Evolutionary conservation across 2,329 filamentous ascomycete species (phyloP).

Genomic region (Penicillium sp.): DNA sequence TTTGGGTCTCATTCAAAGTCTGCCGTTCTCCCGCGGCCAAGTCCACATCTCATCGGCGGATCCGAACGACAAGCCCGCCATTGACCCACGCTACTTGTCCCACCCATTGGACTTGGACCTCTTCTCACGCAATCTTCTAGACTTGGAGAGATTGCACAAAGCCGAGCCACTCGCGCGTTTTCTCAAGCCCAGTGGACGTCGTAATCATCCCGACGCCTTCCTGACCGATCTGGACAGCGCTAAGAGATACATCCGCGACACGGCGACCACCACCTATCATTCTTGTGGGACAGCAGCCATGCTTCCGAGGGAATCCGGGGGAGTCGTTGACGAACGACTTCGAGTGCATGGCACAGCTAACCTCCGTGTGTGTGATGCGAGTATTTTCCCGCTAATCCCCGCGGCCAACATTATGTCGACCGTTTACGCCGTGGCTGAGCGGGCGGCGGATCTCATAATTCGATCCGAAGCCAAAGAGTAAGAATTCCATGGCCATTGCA

Average conservation of each 20-base stretch:
- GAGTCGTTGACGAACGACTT: conserved; percentile 31
- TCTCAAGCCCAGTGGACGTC: conserved; percentile 8
- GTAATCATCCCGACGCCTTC: conserved; percentile 7
- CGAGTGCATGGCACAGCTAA: conserved; percentile 31
- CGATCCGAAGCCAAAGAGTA: background rate
- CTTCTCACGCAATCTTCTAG: background rate
- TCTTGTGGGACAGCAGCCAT: conserved; percentile 18
- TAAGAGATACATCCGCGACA: conserved; percentile 10
- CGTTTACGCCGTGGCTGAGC: conserved; percentile 38
- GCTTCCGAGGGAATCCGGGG: conserved; percentile 27
- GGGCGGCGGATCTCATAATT: conserved; percentile 32
- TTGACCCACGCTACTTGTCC: conserved; percentile 5
- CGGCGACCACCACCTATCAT: conserved; percentile 1
- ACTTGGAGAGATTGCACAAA: conserved; percentile 6
- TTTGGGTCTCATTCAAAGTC: conserved; percentile 20
- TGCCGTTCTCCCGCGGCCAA: conserved; percentile 49
- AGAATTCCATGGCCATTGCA: background rate
- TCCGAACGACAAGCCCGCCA: background rate
- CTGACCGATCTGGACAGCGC: conserved; percentile 12
- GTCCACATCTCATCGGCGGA: conserved; percentile 43
- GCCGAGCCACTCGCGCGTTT: conserved; percentile 5
- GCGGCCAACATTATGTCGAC: conserved; percentile 40
- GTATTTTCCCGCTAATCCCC: conserved; percentile 37
- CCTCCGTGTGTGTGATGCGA: conserved; percentile 37
- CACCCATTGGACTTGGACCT: background rate